phyloP scores from a whole-genome alignment of 225 moss, liverwort and hornwort genomes.

The Sphagnum tenellum region DNA sequence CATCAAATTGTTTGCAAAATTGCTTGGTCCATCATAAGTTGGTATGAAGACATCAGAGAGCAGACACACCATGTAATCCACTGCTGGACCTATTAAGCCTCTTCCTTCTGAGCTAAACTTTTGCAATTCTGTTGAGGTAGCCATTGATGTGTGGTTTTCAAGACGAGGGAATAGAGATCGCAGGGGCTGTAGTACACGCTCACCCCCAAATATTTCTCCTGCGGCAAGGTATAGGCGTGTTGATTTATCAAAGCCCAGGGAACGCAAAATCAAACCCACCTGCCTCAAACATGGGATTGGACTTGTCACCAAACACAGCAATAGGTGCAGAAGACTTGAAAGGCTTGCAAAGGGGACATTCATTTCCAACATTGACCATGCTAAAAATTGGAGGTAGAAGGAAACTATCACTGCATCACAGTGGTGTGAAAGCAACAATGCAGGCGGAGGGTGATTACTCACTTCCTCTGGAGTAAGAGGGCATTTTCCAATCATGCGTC shows the following conservation, averaged over 20 bases:
- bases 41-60: conserved; percentile 74
- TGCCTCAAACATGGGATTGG: conserved; percentile 14
- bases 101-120: conserved; percentile 28
- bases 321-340: no score
- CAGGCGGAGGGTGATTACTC: conserved; percentile 2
- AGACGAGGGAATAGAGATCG: conserved; percentile 58
- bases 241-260: conserved; percentile 75
- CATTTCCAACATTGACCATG: no score
- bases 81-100: conserved; percentile 59
- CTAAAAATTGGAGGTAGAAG: neutral
- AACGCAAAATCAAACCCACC: conserved; percentile 73
- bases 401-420: neutral
- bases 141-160: conserved; percentile 55
- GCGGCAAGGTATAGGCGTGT: conserved; percentile 77
- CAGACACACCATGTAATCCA: conserved; percentile 84
- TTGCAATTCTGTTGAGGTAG: conserved; percentile 32
- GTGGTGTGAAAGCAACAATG: neutral
- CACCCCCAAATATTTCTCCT: conserved; percentile 70
- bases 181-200: conserved; percentile 57
- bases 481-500: conserved; percentile 65
- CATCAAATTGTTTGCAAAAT: conserved; percentile 84
- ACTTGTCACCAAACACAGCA: no score
- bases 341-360: no score
- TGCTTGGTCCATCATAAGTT: conserved; percentile 79
- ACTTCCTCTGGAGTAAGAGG: conserved; percentile 84